phyloP scores from a whole-genome alignment of 1,284 basidiomycete genomes.

The Pterulicium gracile region DNA sequence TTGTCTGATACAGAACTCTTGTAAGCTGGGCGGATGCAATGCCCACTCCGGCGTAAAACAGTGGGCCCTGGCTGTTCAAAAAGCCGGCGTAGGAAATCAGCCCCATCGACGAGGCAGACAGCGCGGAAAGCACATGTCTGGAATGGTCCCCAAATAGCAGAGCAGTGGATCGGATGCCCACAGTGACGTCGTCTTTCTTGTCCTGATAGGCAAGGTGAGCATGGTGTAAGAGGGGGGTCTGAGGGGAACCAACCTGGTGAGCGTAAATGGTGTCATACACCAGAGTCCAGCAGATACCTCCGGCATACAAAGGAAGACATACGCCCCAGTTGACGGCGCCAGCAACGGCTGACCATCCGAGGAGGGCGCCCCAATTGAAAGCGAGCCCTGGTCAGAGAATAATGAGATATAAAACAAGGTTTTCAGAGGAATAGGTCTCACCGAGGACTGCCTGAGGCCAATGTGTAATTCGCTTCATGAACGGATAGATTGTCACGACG shows the following conservation, averaged over 20 bases:
- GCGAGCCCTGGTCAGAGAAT: slow-evolving; percentile 57
- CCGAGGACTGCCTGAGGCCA: slow-evolving; percentile 95
- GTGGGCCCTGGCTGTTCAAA: slow-evolving; percentile 63
- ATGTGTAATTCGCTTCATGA: slow-evolving; percentile 96
- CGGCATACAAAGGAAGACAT: slow-evolving; percentile 83
- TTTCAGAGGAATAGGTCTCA: slow-evolving; percentile 22
- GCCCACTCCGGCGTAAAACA: slow-evolving; percentile 75
- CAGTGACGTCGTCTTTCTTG: slow-evolving; percentile 83
- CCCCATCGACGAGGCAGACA: slow-evolving; percentile 70
- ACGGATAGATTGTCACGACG: slow-evolving; percentile 83
- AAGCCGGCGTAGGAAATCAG: slow-evolving; percentile 73
- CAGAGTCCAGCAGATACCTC: slow-evolving; percentile 88
- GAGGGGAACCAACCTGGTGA: slow-evolving; percentile 61
- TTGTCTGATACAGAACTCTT: slow-evolving; percentile 68
- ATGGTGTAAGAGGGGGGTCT: slow-evolving; percentile 5
- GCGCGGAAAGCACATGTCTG: slow-evolving; percentile 64
- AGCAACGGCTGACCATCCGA: slow-evolving; percentile 93
- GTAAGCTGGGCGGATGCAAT: slow-evolving; percentile 73
- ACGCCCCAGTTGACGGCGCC: slow-evolving; percentile 77
- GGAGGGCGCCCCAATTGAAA: slow-evolving; percentile 95
- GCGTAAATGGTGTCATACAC: slow-evolving; percentile 99
- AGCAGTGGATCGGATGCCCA: slow-evolving; percentile 91
- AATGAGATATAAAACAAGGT: slow-evolving; percentile 3
- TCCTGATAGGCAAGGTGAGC: slow-evolving; percentile 43
- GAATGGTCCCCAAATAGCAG: slow-evolving; percentile 79